phyloP scores from a whole-genome alignment of 345 rosid species.

The Salix arbutifolia region DNA sequence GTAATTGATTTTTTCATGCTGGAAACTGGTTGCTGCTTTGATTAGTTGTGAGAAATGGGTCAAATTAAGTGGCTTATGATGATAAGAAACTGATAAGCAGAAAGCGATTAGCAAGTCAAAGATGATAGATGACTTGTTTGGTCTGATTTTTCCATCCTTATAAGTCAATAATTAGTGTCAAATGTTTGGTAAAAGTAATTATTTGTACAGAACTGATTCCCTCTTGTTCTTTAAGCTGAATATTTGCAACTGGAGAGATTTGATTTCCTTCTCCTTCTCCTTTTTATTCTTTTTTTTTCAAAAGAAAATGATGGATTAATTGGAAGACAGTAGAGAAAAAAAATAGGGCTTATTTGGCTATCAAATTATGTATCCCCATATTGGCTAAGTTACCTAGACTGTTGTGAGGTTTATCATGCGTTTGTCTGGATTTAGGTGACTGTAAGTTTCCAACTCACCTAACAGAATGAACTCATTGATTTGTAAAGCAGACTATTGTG shows the following conservation, averaged over 20 bases:
- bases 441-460: not conserved
- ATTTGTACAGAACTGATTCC: not conserved
- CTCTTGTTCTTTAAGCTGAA: not conserved
- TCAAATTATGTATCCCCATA: not conserved
- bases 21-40: not conserved
- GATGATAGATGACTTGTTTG: not conserved
- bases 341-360: not conserved
- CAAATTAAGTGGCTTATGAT: not conserved
- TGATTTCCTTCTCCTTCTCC: not conserved
- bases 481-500: too few species aligned
- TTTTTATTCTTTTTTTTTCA: too few species aligned
- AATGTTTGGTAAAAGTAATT: not conserved
- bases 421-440: not conserved
- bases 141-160: not conserved
- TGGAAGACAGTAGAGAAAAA: not conserved
- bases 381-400: not conserved
- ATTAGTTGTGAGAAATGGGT: not conserved
- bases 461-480: too few species aligned
- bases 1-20: not conserved
- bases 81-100: not conserved
- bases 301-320: not conserved
- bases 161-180: not conserved
- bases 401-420: not conserved
- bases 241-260: not conserved
- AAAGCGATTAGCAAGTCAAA: not conserved